Base-by-base conservation (phyloP, 202 grass and related monocot species). In the Thinopyrum obtusiflorum region DNA sequence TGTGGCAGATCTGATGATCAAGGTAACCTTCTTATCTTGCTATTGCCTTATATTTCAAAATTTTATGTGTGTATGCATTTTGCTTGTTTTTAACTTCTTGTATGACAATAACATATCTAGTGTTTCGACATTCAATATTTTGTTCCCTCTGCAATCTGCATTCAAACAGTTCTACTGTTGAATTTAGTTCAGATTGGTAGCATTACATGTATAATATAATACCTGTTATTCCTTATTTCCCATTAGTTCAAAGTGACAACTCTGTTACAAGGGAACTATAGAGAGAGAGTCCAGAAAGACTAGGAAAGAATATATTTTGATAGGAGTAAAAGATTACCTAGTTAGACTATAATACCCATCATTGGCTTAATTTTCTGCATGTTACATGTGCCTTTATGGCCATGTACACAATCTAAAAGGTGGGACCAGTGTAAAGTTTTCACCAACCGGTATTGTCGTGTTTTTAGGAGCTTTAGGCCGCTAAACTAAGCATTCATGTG, bases 1-100 rank as follows among this genome's bases (percentile, higher is more conserved):
- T 26, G 90, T 97, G 61, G 86, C 90, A 68, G 94, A 97, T 84
- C 77, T 97, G 88, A 60, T 94, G 71, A 83, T 97, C 49, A 97
- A 97, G 94, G 94, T 97, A 94, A 84, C 21, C 26, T 73, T 84
- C 64, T 61, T 89, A 47, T 63, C 74, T 57, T 23, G 40, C 77
- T 21, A 35, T 64, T 70, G 49, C 27, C 51, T 25, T 81, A 40
- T 63, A 11, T 79, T 64, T 14, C 42, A 68, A 86, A 79, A 81
- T 84, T 75, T 84, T n/a, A 39, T 90, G 11, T 75, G 60, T 42
- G 37, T 51, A 73, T 44, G 29, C 42, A 60, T 25, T 51, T 82
- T 14, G 25, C 72, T 37, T 46, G 17, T n/a, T 85, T 40, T 26
- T 51, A 23, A 61, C 31, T 73, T 69, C 37, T 77, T 77, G 36